These are phyloP conservation scores for Plectosphaerella cucumerina DNA, from an alignment of 2,329 filamentous ascomycete genomes.

Conservation along the genomic window DNA sequence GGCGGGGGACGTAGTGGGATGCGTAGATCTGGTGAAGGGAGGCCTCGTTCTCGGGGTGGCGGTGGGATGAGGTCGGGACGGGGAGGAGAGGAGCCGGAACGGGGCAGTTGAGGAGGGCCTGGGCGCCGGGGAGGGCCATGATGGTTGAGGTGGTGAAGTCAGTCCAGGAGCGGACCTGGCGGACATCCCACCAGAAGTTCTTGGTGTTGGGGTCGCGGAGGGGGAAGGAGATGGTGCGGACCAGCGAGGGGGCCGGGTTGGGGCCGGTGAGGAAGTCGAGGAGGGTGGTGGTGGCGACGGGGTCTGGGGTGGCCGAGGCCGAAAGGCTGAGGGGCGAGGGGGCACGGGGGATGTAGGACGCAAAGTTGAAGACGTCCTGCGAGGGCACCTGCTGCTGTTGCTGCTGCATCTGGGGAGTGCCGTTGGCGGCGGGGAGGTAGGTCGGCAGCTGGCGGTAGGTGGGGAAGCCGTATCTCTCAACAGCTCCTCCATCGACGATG, in stretches of 20 bases:
- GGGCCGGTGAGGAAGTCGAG: conserved; percentile 72
- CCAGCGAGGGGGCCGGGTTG: conserved; percentile 79
- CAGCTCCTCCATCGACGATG: conserved; percentile 56
- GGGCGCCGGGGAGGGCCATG: conserved; percentile 67
- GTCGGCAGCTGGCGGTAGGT: conserved; percentile 73
- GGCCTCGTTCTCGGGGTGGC: conserved; percentile 73
- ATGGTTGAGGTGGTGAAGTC: conserved; percentile 73
- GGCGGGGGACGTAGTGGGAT: conserved; percentile 76
- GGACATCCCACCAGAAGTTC: conserved; percentile 95
- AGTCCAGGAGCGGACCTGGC: conserved; percentile 80
- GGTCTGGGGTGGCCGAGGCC: conserved; percentile 36
- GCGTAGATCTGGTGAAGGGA: conserved; percentile 73
- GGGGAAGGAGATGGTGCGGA: conserved; percentile 71
- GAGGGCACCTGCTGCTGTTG: conserved; percentile 9
- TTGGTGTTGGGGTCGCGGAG: conserved; percentile 64
- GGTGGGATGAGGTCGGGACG: conserved; percentile 49
- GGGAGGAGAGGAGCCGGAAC: conserved; percentile 60
- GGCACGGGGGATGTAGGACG: conserved; percentile 41
- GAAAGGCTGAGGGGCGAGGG: conserved; percentile 36
- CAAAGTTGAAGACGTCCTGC: conserved; percentile 42
- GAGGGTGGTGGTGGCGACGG: conserved; percentile 61
- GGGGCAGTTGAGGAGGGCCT: conserved; percentile 66
- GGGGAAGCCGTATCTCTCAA: conserved; percentile 75
- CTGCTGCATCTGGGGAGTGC: conserved; percentile 14
- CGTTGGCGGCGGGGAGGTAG: conserved; percentile 34